Conservation (phyloP, 2,329 filamentous ascomycete genomes). For the Claviceps spartinae region DNA sequence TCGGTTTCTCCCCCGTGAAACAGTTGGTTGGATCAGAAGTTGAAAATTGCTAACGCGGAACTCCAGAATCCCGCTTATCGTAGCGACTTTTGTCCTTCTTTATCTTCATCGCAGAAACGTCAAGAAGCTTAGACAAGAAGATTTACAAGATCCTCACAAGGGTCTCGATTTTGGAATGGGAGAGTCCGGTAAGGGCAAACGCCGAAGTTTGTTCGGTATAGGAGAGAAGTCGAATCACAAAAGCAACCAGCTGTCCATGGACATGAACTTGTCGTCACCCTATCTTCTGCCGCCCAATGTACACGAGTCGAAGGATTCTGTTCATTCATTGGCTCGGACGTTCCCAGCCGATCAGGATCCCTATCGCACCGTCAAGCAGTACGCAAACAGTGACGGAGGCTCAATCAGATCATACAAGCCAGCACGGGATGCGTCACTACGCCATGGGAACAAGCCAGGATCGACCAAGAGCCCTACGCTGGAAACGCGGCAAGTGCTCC, state of each 20-base stretch:
- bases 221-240: conserved; percentile 41
- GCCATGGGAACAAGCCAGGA: conserved; percentile 26
- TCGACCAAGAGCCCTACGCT: conserved; percentile 15
- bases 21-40: background rate
- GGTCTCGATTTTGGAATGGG: conserved; percentile 85
- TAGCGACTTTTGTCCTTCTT: conserved; percentile 53
- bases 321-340: conserved; percentile 71
- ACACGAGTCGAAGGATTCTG: conserved; percentile 68
- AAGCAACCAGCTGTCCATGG: conserved; percentile 50
- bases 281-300: conserved; percentile 84
- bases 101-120: conserved; percentile 70
- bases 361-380: conserved; percentile 52
- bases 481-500: conserved; percentile 16
- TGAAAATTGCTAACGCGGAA: background rate
- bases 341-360: conserved; percentile 69
- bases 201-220: conserved; percentile 30
- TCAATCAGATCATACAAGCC: conserved; percentile 41
- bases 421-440: conserved; percentile 28
- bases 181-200: conserved; percentile 29
- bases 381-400: conserved; percentile 41
- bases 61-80: conserved; percentile 59
- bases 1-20: background rate
- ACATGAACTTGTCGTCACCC: conserved; percentile 65
- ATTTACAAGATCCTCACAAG: conserved; percentile 74
- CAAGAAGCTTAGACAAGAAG: conserved; percentile 59